Conservation (phyloP, 306 rosid genomes). For the Parietaria judaica region DNA sequence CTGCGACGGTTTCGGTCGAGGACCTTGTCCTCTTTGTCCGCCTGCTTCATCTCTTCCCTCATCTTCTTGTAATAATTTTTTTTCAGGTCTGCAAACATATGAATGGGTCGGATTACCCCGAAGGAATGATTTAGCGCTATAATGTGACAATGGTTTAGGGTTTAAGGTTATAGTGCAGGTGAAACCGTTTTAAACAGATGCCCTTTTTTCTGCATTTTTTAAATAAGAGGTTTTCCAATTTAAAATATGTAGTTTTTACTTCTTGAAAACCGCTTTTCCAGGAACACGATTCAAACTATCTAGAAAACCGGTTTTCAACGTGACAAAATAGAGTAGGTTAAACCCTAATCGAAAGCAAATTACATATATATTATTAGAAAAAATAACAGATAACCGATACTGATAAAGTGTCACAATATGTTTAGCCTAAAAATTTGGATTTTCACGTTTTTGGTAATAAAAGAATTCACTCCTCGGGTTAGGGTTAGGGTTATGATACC, state of each 20-base stretch:
- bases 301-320: background rate
- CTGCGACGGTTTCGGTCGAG: conserved; percentile 54
- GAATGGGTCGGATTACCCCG: background rate
- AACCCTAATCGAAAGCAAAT: background rate
- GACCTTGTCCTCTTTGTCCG: conserved; percentile 73
- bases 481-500: conserved; percentile 21
- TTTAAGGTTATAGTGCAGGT: background rate
- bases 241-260: too few relatives aligned
- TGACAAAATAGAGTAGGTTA: background rate
- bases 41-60: conserved; percentile 65
- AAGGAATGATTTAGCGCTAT: background rate
- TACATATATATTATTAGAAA: too few relatives aligned
- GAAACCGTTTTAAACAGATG: background rate
- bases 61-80: conserved; percentile 55
- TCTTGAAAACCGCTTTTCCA: too few relatives aligned
- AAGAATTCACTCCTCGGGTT: too few relatives aligned
- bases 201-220: background rate
- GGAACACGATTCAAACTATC: too few relatives aligned
- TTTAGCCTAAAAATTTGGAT: too few relatives aligned
- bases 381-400: too few relatives aligned
- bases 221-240: background rate
- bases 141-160: background rate
- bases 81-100: conserved; percentile 49
- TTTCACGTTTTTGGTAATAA: too few relatives aligned
- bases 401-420: too few relatives aligned